These are phyloP conservation scores for Chenopodium suecicum DNA, from an alignment of 148 eudicot species.

Conservation along the genomic window DNA sequence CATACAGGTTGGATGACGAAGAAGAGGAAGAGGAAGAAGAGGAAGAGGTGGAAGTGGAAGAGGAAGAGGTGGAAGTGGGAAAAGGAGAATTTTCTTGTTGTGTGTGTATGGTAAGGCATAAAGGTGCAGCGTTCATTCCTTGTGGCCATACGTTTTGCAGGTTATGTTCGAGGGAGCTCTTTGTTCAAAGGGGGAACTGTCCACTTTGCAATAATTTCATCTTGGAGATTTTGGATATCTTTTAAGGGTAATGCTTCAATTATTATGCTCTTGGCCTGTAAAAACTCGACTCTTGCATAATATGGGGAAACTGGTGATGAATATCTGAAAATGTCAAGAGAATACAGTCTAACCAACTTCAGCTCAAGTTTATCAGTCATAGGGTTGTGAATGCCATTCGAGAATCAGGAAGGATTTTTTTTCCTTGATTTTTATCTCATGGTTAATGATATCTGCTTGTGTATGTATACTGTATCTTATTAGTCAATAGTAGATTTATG, in stretches of 20 bases:
- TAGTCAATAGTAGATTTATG: constrained; percentile 14
- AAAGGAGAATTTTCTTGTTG: constrained; percentile 52
- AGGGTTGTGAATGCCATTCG: background rate
- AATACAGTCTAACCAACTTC: background rate
- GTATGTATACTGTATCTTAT: constrained; percentile 18
- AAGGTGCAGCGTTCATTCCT: constrained; percentile 68
- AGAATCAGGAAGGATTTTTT: constrained; percentile 5
- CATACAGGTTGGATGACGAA: constrained; percentile 41
- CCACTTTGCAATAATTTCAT: constrained; percentile 80
- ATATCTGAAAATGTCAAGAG: background rate
- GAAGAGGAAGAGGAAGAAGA: constrained; percentile 47
- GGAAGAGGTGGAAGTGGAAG: constrained; percentile 47
- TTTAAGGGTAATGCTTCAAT: constrained; percentile 27
- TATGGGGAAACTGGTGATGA: background rate
- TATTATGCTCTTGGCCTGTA: background rate
- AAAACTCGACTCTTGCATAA: background rate
- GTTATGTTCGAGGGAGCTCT: constrained; percentile 76
- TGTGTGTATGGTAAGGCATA: constrained; percentile 87
- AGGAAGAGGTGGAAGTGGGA: constrained; percentile 15
- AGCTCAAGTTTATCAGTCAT: constrained; percentile 7
- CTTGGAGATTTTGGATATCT: constrained; percentile 76
- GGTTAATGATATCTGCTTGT: constrained; percentile 9
- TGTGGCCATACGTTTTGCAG: constrained; percentile 95
- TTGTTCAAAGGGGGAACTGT: constrained; percentile 72
- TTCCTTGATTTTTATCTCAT: constrained; percentile 6